Percentiles rank a stretch among this genome's conserved stretches.
phyloP scores from a whole-genome alignment of 352 stramenopile species.

The Phytophthora citrophthora region DNA sequence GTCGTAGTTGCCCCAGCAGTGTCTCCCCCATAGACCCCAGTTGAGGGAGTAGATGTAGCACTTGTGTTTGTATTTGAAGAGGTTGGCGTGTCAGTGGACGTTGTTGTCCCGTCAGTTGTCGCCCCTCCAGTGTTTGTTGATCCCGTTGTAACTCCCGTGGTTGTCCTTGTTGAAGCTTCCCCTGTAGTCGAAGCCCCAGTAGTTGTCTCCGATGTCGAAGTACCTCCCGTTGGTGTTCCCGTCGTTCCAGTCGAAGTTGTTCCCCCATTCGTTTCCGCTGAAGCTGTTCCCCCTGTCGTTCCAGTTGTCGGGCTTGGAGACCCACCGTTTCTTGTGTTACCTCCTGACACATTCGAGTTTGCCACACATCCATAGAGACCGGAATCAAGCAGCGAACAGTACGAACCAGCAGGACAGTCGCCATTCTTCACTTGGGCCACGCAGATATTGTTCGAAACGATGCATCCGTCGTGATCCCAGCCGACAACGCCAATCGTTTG shows the following conservation, averaged over 20 bases:
- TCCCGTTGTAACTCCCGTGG: no score
- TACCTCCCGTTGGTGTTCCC: not conserved
- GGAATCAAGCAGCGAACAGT: slow-evolving; percentile 29
- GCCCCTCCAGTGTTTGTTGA: not conserved
- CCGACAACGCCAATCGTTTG: slow-evolving; percentile 34
- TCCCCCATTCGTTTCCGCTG: no score
- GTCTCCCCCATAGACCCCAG: not conserved
- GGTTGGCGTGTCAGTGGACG: not conserved
- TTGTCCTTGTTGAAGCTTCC: not conserved
- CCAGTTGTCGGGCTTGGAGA: not conserved
- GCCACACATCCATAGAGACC: slow-evolving; percentile 20
- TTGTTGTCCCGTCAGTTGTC: not conserved
- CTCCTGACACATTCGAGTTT: not conserved
- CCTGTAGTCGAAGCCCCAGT: not conserved
- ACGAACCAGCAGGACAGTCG: slow-evolving; percentile 20
- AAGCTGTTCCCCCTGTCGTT: not conserved
- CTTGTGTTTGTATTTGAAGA: not conserved
- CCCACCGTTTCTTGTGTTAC: not conserved
- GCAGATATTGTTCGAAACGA: slow-evolving; percentile 23
- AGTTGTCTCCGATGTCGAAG: not conserved
- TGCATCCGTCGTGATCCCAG: slow-evolving; percentile 31
- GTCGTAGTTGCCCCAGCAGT: not conserved
- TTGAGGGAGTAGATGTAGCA: not conserved
- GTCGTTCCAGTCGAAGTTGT: not conserved
- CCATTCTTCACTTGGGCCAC: slow-evolving; percentile 25